Evolutionary conservation across 495 filamentous ascomycete genomes (phyloP), one percentile per base, ranked within the genome.

Genomic region (Penicillium cinerascens): DNA sequence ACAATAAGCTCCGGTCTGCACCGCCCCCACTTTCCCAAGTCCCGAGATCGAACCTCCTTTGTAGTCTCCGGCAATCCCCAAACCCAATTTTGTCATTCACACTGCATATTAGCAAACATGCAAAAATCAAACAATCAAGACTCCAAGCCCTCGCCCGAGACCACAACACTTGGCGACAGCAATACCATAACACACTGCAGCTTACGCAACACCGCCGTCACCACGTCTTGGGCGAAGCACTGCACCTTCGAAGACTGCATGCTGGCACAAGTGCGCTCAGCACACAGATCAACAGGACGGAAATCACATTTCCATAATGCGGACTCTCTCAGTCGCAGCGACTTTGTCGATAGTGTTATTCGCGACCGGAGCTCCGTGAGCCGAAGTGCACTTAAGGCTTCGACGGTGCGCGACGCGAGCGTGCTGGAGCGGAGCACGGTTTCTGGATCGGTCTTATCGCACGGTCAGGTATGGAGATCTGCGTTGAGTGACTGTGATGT

Each of bases 401-500:
- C 65, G 9, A 51, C 49, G 7, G 44, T 68, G 11, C 43, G 44
- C 18, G 59, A 60, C 29, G 44, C 48, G 25, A 55, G 43, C 25
- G 11, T 15, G 1, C 6, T 60, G 13, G 57, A 53, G 8, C 55
- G 55, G 26, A 64, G 64, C 22, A 38, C 47, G 2, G 23, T 71
- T 6, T 46, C 44, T 16, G 51, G 59, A 15, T 56, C 56, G 4
- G 29, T 23, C 3, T 29, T 71, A 3, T 43, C 45, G 1, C 25
- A 60, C 17, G 66, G 59, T 39, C 49, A 35, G 9, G 17, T 70
- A 6, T 43, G 54, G 35, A 52, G 48, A 26, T 39, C 63, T 4
- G 45, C n/a, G 1, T 26, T 72, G 25, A 37, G 11, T 20, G 56
- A 74, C 36, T 74, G 69, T 36, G 58, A 71, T 43, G 59, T 71